Evolutionary conservation across 805 yeast genomes (phyloP).

Genomic region (Tetrapisispora pingtungensis): DNA sequence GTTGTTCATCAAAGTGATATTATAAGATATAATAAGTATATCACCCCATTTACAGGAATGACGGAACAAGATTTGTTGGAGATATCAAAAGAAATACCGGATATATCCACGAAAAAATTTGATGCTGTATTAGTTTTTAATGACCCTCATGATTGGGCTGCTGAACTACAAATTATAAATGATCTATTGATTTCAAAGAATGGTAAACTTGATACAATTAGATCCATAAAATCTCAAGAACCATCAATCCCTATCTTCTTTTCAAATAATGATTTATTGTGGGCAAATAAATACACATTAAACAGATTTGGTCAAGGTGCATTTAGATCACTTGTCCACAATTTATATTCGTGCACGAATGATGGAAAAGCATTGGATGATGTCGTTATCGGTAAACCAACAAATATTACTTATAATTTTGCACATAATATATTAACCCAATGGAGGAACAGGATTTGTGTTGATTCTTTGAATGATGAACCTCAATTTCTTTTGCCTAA

Average conservation of each 20-base stretch:
- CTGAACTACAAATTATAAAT: constrained; percentile 67
- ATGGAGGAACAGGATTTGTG: too few species aligned
- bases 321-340: constrained; percentile 52
- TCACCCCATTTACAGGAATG: constrained; percentile 74
- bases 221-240: constrained; percentile 26
- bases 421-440: constrained; percentile 61
- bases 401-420: constrained; percentile 65
- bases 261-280: constrained; percentile 72
- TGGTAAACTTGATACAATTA: constrained; percentile 56
- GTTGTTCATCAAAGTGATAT: constrained; percentile 69
- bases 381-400: constrained; percentile 74
- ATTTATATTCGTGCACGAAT: constrained; percentile 45
- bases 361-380: constrained; percentile 40
- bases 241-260: constrained; percentile 67
- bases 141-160: constrained; percentile 83
- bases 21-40: constrained; percentile 43
- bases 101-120: constrained; percentile 33
- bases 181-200: constrained; percentile 57
- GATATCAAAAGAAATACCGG: constrained; percentile 23
- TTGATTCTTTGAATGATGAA: too few species aligned
- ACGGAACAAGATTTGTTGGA: constrained; percentile 40
- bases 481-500: constrained; percentile 31
- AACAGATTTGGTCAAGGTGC: constrained; percentile 93
- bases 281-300: constrained; percentile 73
- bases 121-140: constrained; percentile 78